phyloP scores from a whole-genome alignment of 192 early-diverging fungal species.

The Entomortierella beljakovae region DNA sequence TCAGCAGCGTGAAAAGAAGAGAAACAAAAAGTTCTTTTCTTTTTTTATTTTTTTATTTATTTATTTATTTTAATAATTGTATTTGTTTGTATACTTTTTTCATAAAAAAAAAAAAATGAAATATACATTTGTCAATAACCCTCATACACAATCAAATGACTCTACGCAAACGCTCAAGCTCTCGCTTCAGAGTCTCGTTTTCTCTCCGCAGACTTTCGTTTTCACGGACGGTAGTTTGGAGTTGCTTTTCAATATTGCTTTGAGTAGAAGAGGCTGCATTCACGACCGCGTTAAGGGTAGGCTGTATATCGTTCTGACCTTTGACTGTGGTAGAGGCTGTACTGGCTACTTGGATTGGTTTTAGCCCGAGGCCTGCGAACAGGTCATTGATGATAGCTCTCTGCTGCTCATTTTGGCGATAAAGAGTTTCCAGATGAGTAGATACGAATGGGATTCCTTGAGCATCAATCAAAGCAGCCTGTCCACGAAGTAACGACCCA shows the following conservation, averaged over 20 bases:
- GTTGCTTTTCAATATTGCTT: conserved; percentile 37
- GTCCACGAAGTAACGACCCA: conserved; percentile 49
- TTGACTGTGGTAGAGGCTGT: not conserved
- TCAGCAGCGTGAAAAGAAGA: not conserved
- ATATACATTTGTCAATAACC: not conserved
- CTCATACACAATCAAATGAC: no score
- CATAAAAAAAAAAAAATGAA: not conserved
- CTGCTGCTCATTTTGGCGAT: conserved; percentile 63
- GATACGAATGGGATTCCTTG: conserved; percentile 16
- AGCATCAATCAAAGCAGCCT: conserved; percentile 28
- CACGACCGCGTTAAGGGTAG: not conserved
- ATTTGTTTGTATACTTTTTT: not conserved
- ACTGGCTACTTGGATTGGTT: not conserved
- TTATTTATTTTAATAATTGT: conserved; percentile 5
- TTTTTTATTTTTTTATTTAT: not conserved
- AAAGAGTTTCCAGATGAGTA: conserved; percentile 53
- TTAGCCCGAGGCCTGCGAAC: conserved; percentile 28
- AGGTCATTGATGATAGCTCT: conserved; percentile 53
- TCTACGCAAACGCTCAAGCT: conserved; percentile 44
- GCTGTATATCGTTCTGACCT: not conserved
- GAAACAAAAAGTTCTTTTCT: not conserved
- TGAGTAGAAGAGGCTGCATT: not conserved
- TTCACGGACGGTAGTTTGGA: conserved; percentile 36
- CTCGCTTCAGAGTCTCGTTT: conserved; percentile 48
- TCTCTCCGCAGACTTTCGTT: conserved; percentile 51